Conservation (phyloP, 257 asterid genomes). For the Verbascum thapsus region DNA sequence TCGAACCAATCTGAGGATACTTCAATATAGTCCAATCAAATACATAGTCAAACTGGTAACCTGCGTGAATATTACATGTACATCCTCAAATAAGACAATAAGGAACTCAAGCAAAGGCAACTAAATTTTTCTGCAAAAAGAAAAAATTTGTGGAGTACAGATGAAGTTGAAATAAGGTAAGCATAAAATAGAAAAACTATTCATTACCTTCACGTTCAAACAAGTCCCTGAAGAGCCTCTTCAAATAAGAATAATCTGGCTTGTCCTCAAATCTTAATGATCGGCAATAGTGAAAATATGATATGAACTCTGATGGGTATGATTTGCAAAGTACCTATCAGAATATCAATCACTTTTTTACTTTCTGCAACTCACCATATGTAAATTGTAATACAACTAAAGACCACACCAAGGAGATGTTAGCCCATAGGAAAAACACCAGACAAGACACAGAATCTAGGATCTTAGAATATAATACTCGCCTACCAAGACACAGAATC, state of each 20-base stretch:
- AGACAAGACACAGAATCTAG: not conserved
- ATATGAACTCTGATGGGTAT: slow-evolving; percentile 81
- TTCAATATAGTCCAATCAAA: slow-evolving; percentile 93
- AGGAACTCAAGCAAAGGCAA: no score
- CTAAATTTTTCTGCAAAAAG: not conserved
- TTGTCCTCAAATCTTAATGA: slow-evolving; percentile 91
- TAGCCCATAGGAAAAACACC: slow-evolving; percentile 9
- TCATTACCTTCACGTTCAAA: slow-evolving; percentile 85
- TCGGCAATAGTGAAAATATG: slow-evolving; percentile 90
- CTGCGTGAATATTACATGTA: slow-evolving; percentile 41
- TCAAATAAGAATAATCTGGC: slow-evolving; percentile 89
- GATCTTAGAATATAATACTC: slow-evolving; percentile 12
- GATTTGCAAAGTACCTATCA: slow-evolving; percentile 83
- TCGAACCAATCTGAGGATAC: slow-evolving; percentile 86
- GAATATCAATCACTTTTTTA: slow-evolving; percentile 16
- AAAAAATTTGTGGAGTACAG: not conserved
- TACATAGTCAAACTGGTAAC: slow-evolving; percentile 88
- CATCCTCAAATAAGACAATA: slow-evolving; percentile 19
- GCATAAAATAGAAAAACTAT: slow-evolving; percentile 17
- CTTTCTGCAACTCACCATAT: slow-evolving; percentile 13
- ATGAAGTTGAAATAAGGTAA: slow-evolving; percentile 1
- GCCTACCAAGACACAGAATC: not conserved
- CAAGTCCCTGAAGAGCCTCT: slow-evolving; percentile 87
- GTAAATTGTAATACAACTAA: slow-evolving; percentile 12
- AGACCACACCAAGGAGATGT: no score